Percentiles rank a stretch among this genome's conserved stretches.
Evolutionary conservation across 352 stramenopile genomes (phyloP).

Genomic region (Phytophthora brassicae): DNA sequence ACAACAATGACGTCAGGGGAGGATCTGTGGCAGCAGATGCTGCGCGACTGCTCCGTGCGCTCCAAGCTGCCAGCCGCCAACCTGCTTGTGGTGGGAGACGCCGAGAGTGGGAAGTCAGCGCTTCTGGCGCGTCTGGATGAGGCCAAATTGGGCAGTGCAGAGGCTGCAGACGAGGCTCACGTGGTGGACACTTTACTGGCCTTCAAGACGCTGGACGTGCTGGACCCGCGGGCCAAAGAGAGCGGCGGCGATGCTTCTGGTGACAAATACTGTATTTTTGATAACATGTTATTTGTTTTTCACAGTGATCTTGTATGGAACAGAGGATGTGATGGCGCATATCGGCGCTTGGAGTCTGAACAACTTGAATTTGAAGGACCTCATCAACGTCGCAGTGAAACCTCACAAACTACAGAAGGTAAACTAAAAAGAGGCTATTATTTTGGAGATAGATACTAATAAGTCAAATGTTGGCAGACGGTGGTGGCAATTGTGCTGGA

Average conservation of each 20-base stretch:
- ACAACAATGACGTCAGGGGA: constrained; percentile 9
- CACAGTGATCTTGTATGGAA: too few species aligned
- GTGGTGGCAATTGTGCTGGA: constrained; percentile 71
- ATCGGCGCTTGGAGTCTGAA: constrained; percentile 82
- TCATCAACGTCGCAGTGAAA: constrained; percentile 72
- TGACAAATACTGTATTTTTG: too few species aligned
- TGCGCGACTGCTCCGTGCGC: constrained; percentile 79
- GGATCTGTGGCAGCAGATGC: constrained; percentile 85
- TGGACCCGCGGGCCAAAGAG: constrained; percentile 66
- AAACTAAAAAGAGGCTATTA: background rate
- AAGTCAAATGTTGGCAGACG: constrained; percentile 44
- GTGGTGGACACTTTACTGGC: constrained; percentile 53
- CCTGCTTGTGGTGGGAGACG: constrained; percentile 71
- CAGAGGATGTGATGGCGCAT: constrained; percentile 76
- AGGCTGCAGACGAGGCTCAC: constrained; percentile 29
- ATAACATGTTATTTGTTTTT: too few species aligned
- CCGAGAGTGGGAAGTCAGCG: constrained; percentile 73
- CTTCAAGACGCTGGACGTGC: constrained; percentile 64
- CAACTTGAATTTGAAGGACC: constrained; percentile 61
- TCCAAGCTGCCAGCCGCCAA: constrained; percentile 67
- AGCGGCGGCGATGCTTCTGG: constrained; percentile 46
- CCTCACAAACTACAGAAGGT: constrained; percentile 55
- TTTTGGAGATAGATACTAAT: background rate
- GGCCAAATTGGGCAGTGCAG: constrained; percentile 9
- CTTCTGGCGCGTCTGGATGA: constrained; percentile 68